These are phyloP conservation scores for Trypanosoma caninum DNA, from an alignment of 208 protist genomes.

Conservation along the genomic window DNA sequence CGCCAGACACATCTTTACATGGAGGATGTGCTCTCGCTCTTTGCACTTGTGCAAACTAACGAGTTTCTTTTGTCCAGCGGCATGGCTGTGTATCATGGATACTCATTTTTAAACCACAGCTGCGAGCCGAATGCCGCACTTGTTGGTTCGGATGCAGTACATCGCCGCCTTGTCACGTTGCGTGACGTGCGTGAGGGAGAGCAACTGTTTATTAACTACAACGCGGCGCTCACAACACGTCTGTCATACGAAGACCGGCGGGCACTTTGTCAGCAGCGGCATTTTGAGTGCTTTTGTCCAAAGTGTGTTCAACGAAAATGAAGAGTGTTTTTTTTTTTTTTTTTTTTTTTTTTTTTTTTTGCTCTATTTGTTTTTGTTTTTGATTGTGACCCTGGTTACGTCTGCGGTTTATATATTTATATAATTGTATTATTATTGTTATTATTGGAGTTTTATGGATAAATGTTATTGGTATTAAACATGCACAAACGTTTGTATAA, in stretches of 20 bases:
- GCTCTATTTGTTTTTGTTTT: neutral
- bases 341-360: conserved; percentile 4
- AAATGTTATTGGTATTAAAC: too few relatives aligned
- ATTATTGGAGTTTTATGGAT: too few relatives aligned
- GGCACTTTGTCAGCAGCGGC: conserved; percentile 72
- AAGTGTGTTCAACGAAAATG: conserved; percentile 67
- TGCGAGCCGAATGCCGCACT: conserved; percentile 81
- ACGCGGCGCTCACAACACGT: conserved; percentile 55
- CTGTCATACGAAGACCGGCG: conserved; percentile 71
- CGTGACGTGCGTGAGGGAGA: conserved; percentile 74
- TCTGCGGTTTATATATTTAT: neutral
- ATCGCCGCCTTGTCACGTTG: conserved; percentile 43
- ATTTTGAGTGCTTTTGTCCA: conserved; percentile 86
- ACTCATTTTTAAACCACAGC: conserved; percentile 87
- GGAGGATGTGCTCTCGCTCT: conserved; percentile 83
- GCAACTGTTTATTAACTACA: conserved; percentile 89
- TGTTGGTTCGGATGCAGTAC: conserved; percentile 26
- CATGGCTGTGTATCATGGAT: conserved; percentile 57
- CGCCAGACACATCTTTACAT: conserved; percentile 79
- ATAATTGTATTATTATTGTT: too few relatives aligned
- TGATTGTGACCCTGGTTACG: neutral
- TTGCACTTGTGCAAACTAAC: conserved; percentile 85
- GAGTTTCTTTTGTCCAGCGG: conserved; percentile 65
- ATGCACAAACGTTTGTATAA: too few relatives aligned
- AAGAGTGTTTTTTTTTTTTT: conserved; percentile 2